A percentile compares a stretch with the other conserved stretches of the same genome.
phyloP scores from a whole-genome alignment of 345 rosid species.

The Odontarrhena argentea region DNA sequence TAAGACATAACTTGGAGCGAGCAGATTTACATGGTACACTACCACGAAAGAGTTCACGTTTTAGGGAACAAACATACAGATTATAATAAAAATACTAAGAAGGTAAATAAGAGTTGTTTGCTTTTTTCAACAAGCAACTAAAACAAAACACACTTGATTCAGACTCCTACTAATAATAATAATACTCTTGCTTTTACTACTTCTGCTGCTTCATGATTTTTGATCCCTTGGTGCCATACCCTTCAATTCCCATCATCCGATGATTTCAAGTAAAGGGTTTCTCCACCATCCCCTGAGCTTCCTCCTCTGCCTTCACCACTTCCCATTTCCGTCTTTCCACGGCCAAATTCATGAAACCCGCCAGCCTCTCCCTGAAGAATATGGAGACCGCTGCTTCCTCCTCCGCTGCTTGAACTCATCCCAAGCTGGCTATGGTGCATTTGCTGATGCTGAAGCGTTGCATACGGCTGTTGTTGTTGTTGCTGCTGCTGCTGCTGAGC shows the following conservation, averaged over 20 bases:
- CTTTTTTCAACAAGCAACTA: constrained; percentile 33
- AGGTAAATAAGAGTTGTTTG: constrained; percentile 30
- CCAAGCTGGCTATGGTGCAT: constrained; percentile 92
- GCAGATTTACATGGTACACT: constrained; percentile 41
- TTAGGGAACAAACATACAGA: constrained; percentile 33
- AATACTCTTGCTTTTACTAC: neutral
- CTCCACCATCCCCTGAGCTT: constrained; percentile 85
- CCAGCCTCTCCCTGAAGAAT: constrained; percentile 45
- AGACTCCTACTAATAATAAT: constrained; percentile 33
- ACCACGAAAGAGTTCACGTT: constrained; percentile 38
- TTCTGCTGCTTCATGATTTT: constrained; percentile 31
- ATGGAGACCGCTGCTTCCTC: constrained; percentile 62
- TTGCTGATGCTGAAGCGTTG: constrained; percentile 84
- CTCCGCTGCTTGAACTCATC: constrained; percentile 75
- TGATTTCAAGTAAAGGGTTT: constrained; percentile 83
- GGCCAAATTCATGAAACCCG: constrained; percentile 79
- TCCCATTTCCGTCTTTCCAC: constrained; percentile 87
- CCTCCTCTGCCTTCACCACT: constrained; percentile 82
- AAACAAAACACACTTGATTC: constrained; percentile 34
- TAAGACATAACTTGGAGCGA: constrained; percentile 35
- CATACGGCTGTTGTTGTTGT: constrained; percentile 56
- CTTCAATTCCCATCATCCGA: constrained; percentile 69
- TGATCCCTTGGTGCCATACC: constrained; percentile 35
- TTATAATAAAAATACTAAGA: constrained; percentile 3
- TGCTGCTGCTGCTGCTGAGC: constrained; percentile 62